A percentile compares a stretch with the other conserved stretches of the same genome.
Evolutionary conservation across 2,329 filamentous ascomycete genomes (phyloP).

Genomic region (Cercospora berteroae): DNA sequence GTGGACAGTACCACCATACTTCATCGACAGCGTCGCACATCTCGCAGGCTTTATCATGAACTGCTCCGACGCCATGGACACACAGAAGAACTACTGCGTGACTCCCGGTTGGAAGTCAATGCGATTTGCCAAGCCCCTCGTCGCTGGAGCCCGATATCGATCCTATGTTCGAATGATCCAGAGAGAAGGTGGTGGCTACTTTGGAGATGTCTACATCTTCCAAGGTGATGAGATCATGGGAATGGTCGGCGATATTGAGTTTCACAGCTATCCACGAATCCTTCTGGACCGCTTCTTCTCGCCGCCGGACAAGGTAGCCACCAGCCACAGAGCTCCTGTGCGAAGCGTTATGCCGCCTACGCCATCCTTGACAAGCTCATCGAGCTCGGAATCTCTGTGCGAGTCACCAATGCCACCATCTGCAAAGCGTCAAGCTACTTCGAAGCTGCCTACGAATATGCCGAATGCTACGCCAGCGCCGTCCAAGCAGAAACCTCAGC

Average conservation of each 20-base stretch:
- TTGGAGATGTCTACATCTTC: slow-evolving; percentile 30
- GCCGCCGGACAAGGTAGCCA: slow-evolving; percentile 54
- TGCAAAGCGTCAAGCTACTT: background rate
- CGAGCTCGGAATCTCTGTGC: background rate
- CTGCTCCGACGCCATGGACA: slow-evolving; percentile 23
- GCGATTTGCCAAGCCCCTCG: slow-evolving; percentile 34
- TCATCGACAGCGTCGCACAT: slow-evolving; percentile 36
- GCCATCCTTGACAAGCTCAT: background rate
- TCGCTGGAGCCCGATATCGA: slow-evolving; percentile 34
- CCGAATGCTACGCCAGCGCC: background rate
- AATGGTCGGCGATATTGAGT: slow-evolving; percentile 45
- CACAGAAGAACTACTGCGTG: slow-evolving; percentile 37
- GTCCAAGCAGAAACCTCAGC: slow-evolving; percentile 19
- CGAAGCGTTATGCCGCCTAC: background rate
- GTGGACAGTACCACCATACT: slow-evolving; percentile 29
- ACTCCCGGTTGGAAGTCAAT: slow-evolving; percentile 37
- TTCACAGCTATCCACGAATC: slow-evolving; percentile 64
- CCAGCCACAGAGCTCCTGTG: background rate
- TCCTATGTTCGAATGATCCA: slow-evolving; percentile 34
- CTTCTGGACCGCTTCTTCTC: slow-evolving; percentile 65
- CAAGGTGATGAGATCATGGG: slow-evolving; percentile 23
- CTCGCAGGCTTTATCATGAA: background rate
- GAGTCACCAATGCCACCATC: background rate
- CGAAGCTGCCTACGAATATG: background rate
- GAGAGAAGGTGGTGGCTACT: slow-evolving; percentile 31